These are phyloP conservation scores for Dichotomopilus funicola DNA, from an alignment of 2,329 filamentous ascomycete genomes.

Conservation along the genomic window DNA sequence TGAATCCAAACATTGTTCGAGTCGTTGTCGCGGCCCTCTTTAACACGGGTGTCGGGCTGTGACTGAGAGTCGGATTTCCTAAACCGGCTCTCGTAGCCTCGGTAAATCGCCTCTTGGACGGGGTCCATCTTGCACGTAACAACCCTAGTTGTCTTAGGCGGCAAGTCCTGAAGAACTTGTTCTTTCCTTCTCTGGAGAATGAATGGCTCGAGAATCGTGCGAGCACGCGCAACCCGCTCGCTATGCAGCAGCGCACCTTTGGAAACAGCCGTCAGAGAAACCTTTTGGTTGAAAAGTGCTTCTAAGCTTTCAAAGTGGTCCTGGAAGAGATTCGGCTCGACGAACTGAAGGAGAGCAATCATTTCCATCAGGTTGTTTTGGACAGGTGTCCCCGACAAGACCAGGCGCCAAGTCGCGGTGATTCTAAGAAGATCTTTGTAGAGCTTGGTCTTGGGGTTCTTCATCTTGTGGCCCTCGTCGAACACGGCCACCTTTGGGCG, in stretches of 20 bases:
- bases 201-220: conserved; percentile 90
- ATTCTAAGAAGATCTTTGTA: conserved; percentile 77
- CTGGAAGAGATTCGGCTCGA: conserved; percentile 78
- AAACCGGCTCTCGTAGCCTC: conserved; percentile 56
- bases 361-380: conserved; percentile 94
- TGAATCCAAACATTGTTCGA: conserved; percentile 77
- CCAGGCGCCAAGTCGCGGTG: conserved; percentile 71
- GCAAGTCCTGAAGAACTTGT: conserved; percentile 80
- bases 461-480: conserved; percentile 90
- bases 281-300: conserved; percentile 86
- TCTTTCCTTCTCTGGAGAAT: conserved; percentile 90
- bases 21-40: conserved; percentile 46
- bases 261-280: conserved; percentile 70
- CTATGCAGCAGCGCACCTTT: conserved; percentile 80
- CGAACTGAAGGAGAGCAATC: conserved; percentile 84
- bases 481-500: conserved; percentile 60
- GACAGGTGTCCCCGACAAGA: conserved; percentile 85
- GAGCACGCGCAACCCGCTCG: conserved; percentile 78
- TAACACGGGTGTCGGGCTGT: conserved; percentile 46
- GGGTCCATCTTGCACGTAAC: conserved; percentile 74
- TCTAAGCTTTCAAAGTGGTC: conserved; percentile 72
- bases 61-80: conserved; percentile 54
- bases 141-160: conserved; percentile 69
- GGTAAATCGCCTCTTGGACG: conserved; percentile 67
- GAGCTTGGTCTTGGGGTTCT: conserved; percentile 76